Evolutionary conservation across 2,329 filamentous ascomycete species (phyloP), one percentile per base, ranked within the genome.

Genomic region (Neospermospora avenae): DNA sequence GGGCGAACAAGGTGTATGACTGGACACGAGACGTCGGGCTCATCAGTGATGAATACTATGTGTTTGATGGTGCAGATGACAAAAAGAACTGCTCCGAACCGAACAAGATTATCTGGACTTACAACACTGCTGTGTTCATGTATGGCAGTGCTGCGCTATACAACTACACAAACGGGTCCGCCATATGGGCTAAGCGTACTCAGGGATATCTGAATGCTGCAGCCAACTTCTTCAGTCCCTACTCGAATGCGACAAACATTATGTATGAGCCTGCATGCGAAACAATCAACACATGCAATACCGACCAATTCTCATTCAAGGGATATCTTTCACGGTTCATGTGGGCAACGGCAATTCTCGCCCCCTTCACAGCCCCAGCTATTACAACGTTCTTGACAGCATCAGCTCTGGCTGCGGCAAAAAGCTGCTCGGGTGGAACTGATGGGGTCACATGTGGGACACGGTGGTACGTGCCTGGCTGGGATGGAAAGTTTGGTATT

Each of bases 291-390:
- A 77, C 70, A 0, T 91, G 88, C 73, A 82, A 84, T 70, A 78
- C 75, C 53, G 86, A 89, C 72, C 85, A 86, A 78, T 81, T 80
- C 67, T 84, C 83, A 8, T 88, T 87, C 80, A 91, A 90, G 74
- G 86, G 80, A 45, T 87, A 86, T 70, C 77, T 88, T 31, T 77
- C 84, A 25, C 83, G 85, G 57, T 87, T 85, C 75, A 81, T 88
- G 76, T 86, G 81, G 74, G 78, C 81, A 48, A 79, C 84, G 3
- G 77, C 82, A 35, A 71, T 80, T 54, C 77, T 87, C 74, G 77
- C 84, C 60, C 83, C 86, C 10, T 79, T 78, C 20, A 80, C 86
- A 20, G 73, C 74, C 3, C 57, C 73, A 3, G 74, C 76, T 4
- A 77, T 88, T 49, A 74, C 77, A 53, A 70, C 72, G 2, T 73